Evolutionary conservation across 495 filamentous ascomycete species (phyloP), one percentile per base, ranked within the genome.

Genomic region (Penicillium paradoxum): DNA sequence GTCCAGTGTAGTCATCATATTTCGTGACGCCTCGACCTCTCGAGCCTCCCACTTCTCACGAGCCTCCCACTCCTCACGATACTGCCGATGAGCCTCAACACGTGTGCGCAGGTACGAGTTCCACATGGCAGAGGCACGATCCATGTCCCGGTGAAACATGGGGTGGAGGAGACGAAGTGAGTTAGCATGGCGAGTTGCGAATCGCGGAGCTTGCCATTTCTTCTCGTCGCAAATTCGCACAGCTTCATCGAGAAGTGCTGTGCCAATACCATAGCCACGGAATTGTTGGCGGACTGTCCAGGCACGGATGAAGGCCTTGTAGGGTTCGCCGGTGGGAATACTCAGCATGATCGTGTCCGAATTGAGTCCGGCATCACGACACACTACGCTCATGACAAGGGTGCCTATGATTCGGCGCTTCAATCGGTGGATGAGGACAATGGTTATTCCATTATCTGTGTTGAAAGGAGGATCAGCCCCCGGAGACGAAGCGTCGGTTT

Each of bases 271-370:
- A 46, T 74, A 74, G 5, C 79, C 70, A 11, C 90, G 76, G 64
- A 88, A 91, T 56, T 67, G 72, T 53, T 81, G 54, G 63, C 78
- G 74, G 0, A 90, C 86, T 3, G 89, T 88, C 87, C 89, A 91
- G 1, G 86, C 89, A 19, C 85, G 73, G 41, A 92, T 83, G 15
- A 87, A 67, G 7, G 58, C 57, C 1, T 10, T 7, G 15, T 38
- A 37, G n/a, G 18, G 36, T 5, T 39, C 38, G 29, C 13, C 36
- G 22, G 15, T 56, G 29, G n/a, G 39, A 18, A n/a, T 45, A 37
- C 10, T n/a, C 4, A 8, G 27, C 17, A 4, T 22, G n/a, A 15
- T 3, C 15, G 34, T 15, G 21, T n/a, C n/a, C 21, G 29, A 22
- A 33, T 11, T 6, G 19, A 39, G 40, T 21, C 47, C 21, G 1